Evolutionary conservation across 768 basidiomycete species (phyloP).

Genomic region (Brasilioporus rufonigricans): DNA sequence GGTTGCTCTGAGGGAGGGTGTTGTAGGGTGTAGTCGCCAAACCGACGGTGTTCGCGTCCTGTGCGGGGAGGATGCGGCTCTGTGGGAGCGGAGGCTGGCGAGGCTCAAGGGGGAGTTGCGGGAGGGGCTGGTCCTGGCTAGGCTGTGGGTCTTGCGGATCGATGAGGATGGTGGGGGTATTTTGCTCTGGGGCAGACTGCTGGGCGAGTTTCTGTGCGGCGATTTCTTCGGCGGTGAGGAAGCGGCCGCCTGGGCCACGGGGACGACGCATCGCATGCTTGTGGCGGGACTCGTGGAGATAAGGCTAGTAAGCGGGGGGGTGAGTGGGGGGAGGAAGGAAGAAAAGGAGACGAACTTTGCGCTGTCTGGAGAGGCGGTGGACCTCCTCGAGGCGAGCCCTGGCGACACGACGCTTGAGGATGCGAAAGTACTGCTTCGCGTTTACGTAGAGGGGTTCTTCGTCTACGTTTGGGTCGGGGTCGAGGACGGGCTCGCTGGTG

Average conservation of each 20-base stretch:
- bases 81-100: slow-evolving; percentile 17
- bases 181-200: slow-evolving; percentile 26
- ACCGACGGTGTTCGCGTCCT: slow-evolving; percentile 8
- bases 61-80: slow-evolving; percentile 18
- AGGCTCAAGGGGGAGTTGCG: slow-evolving; percentile 3
- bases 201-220: slow-evolving; percentile 65
- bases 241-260: slow-evolving; percentile 94
- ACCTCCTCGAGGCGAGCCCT: slow-evolving; percentile 91
- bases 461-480: slow-evolving; percentile 54
- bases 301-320: slow-evolving; percentile 58
- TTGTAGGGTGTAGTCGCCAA: slow-evolving; percentile 16
- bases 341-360: slow-evolving; percentile 61
- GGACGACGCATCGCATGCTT: slow-evolving; percentile 98
- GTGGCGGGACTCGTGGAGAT: slow-evolving; percentile 97
- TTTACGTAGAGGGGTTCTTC: slow-evolving; percentile 99
- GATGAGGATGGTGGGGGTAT: slow-evolving; percentile 16
- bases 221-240: slow-evolving; percentile 95
- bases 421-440: slow-evolving; percentile 98
- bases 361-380: slow-evolving; percentile 85
- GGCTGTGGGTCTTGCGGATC: slow-evolving; percentile 17
- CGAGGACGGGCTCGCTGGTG: slow-evolving; percentile 27
- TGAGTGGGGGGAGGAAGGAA: not conserved
- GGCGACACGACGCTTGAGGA: slow-evolving; percentile 91
- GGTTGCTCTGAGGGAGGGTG: slow-evolving; percentile 22
- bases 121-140: slow-evolving; percentile 8